These are phyloP conservation scores for Neurospora sp. DNA, from an alignment of 495 filamentous ascomycete species.

Conservation along the genomic window DNA sequence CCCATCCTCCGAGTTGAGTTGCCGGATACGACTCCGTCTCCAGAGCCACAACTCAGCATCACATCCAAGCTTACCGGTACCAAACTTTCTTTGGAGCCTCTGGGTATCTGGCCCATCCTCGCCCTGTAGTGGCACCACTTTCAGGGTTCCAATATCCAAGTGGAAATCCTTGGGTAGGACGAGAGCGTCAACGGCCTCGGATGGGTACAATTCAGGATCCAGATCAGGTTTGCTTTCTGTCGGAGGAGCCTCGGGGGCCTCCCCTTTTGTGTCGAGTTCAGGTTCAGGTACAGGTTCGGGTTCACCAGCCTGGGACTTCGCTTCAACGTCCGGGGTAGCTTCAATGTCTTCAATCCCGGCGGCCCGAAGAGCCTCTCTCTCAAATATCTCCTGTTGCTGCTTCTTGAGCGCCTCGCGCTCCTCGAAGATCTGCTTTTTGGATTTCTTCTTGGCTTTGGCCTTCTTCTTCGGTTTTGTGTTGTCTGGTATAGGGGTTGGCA, in stretches of 20 bases:
- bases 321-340: slow-evolving; percentile 11
- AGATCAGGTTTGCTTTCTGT: slow-evolving; percentile 13
- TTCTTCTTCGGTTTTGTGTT: slow-evolving; percentile 27
- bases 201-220: slow-evolving; percentile 30
- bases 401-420: slow-evolving; percentile 54
- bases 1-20: slow-evolving; percentile 51
- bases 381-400: slow-evolving; percentile 30
- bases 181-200: slow-evolving; percentile 13
- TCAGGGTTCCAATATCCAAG: slow-evolving; percentile 25
- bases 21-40: slow-evolving; percentile 81
- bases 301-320: slow-evolving; percentile 1
- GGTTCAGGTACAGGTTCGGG: slow-evolving; percentile 3
- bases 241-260: slow-evolving; percentile 10
- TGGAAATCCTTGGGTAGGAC: slow-evolving; percentile 20
- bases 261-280: slow-evolving; percentile 13
- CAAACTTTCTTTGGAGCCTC: slow-evolving; percentile 74
- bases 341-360: slow-evolving; percentile 26
- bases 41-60: slow-evolving; percentile 74
- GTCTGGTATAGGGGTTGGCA: slow-evolving; percentile 30
- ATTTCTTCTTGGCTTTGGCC: slow-evolving; percentile 51
- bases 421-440: slow-evolving; percentile 63
- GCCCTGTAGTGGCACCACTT: slow-evolving; percentile 42
- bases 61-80: slow-evolving; percentile 40
- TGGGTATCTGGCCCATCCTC: slow-evolving; percentile 69
- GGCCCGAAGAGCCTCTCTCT: slow-evolving; percentile 22